Evolutionary conservation across 176 grass and related monocot genomes (phyloP), one percentile per base, ranked within the genome.

Genomic region (Thalia dealbata): DNA sequence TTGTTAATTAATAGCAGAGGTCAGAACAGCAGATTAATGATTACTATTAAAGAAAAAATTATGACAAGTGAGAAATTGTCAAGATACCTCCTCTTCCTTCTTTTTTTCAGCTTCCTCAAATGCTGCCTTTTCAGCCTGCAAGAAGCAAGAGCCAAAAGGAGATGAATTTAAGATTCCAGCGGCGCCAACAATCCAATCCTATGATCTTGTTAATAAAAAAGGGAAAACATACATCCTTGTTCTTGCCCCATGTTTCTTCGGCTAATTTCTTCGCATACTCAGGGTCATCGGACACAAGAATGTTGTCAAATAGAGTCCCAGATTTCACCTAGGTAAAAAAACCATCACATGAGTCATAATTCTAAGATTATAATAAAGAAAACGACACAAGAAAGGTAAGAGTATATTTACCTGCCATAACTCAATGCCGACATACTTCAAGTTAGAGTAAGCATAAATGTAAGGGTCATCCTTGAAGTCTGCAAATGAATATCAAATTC

Each of bases 71-170:
- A 46, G 2, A 1, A 64, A 64, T 18, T 29, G 50, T 18, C 10
- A 44, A n/a, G 25, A 28, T 67, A 88, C 88, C 84, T 91, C 86
- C 18, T 91, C 87, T 65, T 91, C 30, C 71, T 73, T 89, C 79
- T 87, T 91, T 75, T 87, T 91, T 68, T 88, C 81, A 61, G 82
- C 86, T 22, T 89, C 88, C 1, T 96, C 88, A 70, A 96, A 96
- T 52, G 85, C 81, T 25, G 81, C 81, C 77, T 89, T 91, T 81
- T 96, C 88, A 83, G 79, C 88, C 88, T 96, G 73, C 27, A 76
- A 71, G 16, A 64, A 29, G 43, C 14, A 61, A 11, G n/a, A n/a
- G n/a, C n/a, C n/a, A n/a, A n/a, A n/a, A n/a, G n/a, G n/a, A n/a
- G n/a, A n/a, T n/a, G n/a, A n/a, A n/a, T n/a, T n/a, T n/a, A n/a